A percentile compares a stretch with the other conserved stretches of the same genome.
Evolutionary conservation across 805 yeast species (phyloP).

Genomic region (Zygotorulaspora danielsina): DNA sequence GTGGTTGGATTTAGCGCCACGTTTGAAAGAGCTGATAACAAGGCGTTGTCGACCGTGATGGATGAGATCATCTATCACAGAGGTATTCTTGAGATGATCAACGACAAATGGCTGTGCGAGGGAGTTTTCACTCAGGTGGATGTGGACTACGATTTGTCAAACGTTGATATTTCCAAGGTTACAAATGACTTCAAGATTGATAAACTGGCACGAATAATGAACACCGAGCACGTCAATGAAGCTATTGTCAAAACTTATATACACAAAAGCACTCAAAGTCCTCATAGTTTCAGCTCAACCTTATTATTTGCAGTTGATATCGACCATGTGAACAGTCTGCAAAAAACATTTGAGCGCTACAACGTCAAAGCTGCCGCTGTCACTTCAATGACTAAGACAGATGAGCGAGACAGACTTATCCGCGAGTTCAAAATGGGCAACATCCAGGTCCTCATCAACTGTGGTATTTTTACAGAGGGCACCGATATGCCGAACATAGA

Average conservation of each 20-base stretch:
- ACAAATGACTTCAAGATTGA: constrained; percentile 49
- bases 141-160: constrained; percentile 42
- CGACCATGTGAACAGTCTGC: constrained; percentile 55
- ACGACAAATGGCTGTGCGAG: constrained; percentile 64
- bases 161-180: constrained; percentile 30
- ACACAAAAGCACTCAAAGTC: constrained; percentile 38
- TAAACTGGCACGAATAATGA: constrained; percentile 51
- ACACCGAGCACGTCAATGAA: constrained; percentile 50
- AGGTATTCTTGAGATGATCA: constrained; percentile 60
- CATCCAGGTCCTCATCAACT: constrained; percentile 74
- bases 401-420: constrained; percentile 49
- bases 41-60: constrained; percentile 52
- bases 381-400: constrained; percentile 56
- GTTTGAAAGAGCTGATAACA: constrained; percentile 67
- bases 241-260: constrained; percentile 52
- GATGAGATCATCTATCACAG: constrained; percentile 73
- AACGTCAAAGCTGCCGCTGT: constrained; percentile 72
- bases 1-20: constrained; percentile 90
- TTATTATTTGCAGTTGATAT: constrained; percentile 76
- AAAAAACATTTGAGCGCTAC: constrained; percentile 46
- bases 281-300: constrained; percentile 47
- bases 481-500: constrained; percentile 91
- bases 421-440: constrained; percentile 57
- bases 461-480: constrained; percentile 90
- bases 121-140: constrained; percentile 59